Evolutionary conservation across 345 rosid genomes (phyloP).

Genomic region (Laguncularia racemosa): DNA sequence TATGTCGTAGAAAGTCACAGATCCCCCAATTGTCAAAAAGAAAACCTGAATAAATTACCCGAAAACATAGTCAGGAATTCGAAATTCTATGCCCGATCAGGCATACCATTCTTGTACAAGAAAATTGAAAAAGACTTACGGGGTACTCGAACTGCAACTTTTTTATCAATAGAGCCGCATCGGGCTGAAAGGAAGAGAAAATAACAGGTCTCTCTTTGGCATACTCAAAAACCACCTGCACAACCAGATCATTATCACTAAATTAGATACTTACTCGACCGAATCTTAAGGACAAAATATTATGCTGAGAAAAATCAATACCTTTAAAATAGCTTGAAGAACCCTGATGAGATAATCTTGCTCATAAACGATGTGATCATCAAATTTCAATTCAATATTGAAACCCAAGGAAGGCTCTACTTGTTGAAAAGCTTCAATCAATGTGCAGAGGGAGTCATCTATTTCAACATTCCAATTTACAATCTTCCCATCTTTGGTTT

Average conservation of each 20-base stretch:
- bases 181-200: slow-evolving; percentile 92
- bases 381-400: slow-evolving; percentile 88
- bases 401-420: slow-evolving; percentile 70
- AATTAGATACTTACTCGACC: no score
- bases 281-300: no score
- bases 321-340: slow-evolving; percentile 52
- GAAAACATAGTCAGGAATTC: neutral
- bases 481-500: slow-evolving; percentile 69
- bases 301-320: no score
- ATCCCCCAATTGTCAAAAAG: slow-evolving; percentile 74
- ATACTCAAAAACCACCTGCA: slow-evolving; percentile 42
- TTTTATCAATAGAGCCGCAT: slow-evolving; percentile 64
- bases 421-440: slow-evolving; percentile 69
- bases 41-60: slow-evolving; percentile 40
- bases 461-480: slow-evolving; percentile 56
- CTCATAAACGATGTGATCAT: slow-evolving; percentile 61
- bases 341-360: slow-evolving; percentile 49
- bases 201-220: slow-evolving; percentile 59
- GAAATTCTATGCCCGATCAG: neutral
- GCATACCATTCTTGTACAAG: no score
- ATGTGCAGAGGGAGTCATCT: slow-evolving; percentile 72
- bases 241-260: no score
- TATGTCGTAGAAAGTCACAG: slow-evolving; percentile 38
- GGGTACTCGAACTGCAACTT: slow-evolving; percentile 72
- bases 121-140: slow-evolving; percentile 26